Evolutionary conservation across 257 asterid species (phyloP), one percentile per base, ranked within the genome.

Genomic region (Galeopsis tetrahit): DNA sequence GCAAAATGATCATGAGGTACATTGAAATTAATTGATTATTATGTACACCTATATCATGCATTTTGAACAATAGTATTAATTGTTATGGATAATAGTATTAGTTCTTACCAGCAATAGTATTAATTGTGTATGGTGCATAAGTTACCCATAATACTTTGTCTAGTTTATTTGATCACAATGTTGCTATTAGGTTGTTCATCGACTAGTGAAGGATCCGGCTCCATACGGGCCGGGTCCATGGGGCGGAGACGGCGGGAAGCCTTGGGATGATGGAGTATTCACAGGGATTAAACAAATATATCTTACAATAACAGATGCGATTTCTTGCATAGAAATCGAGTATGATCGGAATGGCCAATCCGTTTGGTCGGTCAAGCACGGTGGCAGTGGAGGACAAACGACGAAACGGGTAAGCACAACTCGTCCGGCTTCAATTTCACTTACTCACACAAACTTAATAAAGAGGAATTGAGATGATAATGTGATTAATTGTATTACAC

Each of bases 221-320:
- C 98, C 98, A 60, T 84, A 69, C 14, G 96, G 92, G 48, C 74
- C 96, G 14, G 98, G 94, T n/a, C 98, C 98, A 6, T 92, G 96
- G 96, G 98, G 96, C 15, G 98, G 98, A 8, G 92, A 86, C 4
- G 88, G 94, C 35, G 96, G 98, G 68, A 90, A 85, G 71, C 86
- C 94, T 9, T 92, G 96, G 96, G 98, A 92, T 55, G 96, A 92
- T 53, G 98, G 96, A 71, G 96, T 89, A 1, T 92, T 78, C 77
- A 82, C 85, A 1, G 98, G 96, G 75, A 82, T 92, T 28, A 89
- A 85, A 74, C 96, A 92, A 74, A 82, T 89, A 15, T 71, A 86
- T 4, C 48, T 92, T 32, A 84, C 85, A 6, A 84, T 69, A 82
- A 75, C 85, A 31, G 89, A 86, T 63, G 88, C 80, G 44, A 84